Evolutionary conservation across 495 filamentous ascomycete genomes (phyloP), one percentile per base, ranked within the genome.

Genomic region (Lineolata rhizophorae): DNA sequence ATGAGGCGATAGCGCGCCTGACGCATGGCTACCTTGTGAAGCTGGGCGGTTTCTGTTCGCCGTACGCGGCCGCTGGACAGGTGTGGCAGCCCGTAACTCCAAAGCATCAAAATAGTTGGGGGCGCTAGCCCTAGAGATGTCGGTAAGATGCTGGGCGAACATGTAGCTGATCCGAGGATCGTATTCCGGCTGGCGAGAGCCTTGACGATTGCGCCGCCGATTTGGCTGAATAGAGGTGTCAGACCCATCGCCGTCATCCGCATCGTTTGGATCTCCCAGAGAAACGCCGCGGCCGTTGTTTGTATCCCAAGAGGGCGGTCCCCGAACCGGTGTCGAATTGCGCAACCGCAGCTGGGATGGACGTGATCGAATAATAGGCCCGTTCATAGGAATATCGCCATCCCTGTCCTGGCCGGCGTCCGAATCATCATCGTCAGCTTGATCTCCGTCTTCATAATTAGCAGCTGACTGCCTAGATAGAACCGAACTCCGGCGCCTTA

Each of bases 161-260:
- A 49, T 44, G 34, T 32, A 40, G 31, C 43, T 47, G 26, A 49
- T 49, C 26, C 43, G 39, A 2, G 46, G 46, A 34, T 47, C 35
- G 27, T 49, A 49, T 18, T 45, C 44, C 24, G 34, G 41, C 6
- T 32, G 41, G 8, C 38, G 37, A 17, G 25, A 17, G 20, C 34
- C n/a, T n/a, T n/a, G 35, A 26, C 29, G 21, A 34, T 27, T 17
- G 10, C 17, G 15, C 9, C 39, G 36, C 6, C 32, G 36, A 14
- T 19, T 17, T 22, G 19, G 35, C 21, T 27, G 25, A 11, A 36
- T 32, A 13, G 42, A 43, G 14, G 32, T 35, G 33, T 48, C 45
- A 22, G 45, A 48, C 11, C 35, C 32, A 25, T 44, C 44, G 35
- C 46, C 46, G 22, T 25, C 35, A 31, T 46, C 46, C 15, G 42